Base-by-base conservation (phyloP, 2,329 filamentous ascomycete species). In the Xylaria sp. region DNA sequence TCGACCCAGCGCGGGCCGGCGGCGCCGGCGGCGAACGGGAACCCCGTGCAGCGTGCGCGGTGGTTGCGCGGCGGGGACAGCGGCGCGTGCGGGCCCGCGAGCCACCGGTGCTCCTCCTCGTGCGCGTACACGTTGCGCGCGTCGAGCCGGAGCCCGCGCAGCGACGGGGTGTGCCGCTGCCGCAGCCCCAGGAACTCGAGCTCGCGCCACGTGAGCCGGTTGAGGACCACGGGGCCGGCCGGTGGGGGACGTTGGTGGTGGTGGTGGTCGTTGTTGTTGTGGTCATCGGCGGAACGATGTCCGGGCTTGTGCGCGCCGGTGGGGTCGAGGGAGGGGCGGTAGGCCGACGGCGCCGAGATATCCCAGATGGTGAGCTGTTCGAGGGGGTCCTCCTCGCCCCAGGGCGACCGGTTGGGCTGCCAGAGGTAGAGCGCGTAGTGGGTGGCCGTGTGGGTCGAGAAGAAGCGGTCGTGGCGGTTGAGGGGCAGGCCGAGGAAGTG, bases 401-500 rank as follows among this genome's bases (percentile, higher is more conserved):
- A 83, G 37, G 79, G 72, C 41, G 78, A 79, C 42, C 78, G 78
- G 58, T 80, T 81, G 2, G 81, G 78, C 61, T 86, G 82, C 83
- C 83, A 87, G 22, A 81, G 74, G 67, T 87, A 87, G 13, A 86
- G 72, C 38, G 76, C 82, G 68, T 87, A 87, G 65, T 87, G 83
- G 0, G 75, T 82, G 13, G 74, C 64, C 44, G 75, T 86, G 65
- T 88, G 85, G 1, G 80, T 71, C 8, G 83, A 86, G 69, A 83
- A 85, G 74, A 86, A 85, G n/a, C 83, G 79, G 64, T 85, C 82
- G 38, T 75, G 71, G n/a, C 75, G 71, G 61, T 78, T 80, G 6
- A 85, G 64, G 1, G 82, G 77, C 44, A 85, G 72, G 8, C 82
- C 83, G 1, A 82, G 70, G 62, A 80, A 80, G 68, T 85, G 79